These are phyloP conservation scores for Mediolabrus comicus DNA, from an alignment of 108 stramenopile genomes.

Conservation along the genomic window DNA sequence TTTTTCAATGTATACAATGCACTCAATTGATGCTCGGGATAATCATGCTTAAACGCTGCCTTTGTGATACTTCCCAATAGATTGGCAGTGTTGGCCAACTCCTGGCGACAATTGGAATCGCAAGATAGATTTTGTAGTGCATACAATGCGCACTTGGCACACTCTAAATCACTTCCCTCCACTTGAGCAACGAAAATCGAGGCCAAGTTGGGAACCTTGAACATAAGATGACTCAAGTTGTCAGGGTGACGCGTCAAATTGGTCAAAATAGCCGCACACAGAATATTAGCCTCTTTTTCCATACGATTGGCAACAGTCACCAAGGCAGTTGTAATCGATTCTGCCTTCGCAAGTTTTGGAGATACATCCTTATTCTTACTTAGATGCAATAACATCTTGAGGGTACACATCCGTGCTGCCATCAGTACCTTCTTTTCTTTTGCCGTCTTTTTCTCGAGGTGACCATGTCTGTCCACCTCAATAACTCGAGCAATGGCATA, in stretches of 20 bases:
- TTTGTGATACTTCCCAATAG: conserved; percentile 25
- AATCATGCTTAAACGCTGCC: conserved; percentile 26
- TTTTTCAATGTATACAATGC: conserved; percentile 43
- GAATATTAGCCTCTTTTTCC: conserved; percentile 39
- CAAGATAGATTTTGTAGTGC: conserved; percentile 46
- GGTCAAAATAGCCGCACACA: conserved; percentile 42
- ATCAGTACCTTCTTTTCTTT: conserved; percentile 30
- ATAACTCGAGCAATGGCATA: conserved; percentile 36
- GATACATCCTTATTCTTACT: conserved; percentile 39
- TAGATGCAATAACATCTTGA: conserved; percentile 42
- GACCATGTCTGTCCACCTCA: conserved; percentile 42
- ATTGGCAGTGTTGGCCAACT: conserved; percentile 32
- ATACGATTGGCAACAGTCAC: conserved; percentile 35
- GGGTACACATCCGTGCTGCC: conserved; percentile 24
- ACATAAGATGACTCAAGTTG: conserved; percentile 30
- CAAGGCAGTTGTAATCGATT: conserved; percentile 24
- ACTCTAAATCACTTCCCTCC: conserved; percentile 19
- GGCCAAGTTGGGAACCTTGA: conserved; percentile 20
- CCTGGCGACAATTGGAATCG: conserved; percentile 32
- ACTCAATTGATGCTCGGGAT: conserved; percentile 34
- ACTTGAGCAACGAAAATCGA: conserved; percentile 5
- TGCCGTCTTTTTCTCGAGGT: conserved; percentile 17
- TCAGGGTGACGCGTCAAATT: conserved; percentile 45
- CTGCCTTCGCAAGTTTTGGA: conserved; percentile 12
- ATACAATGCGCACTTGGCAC: conserved; percentile 40